phyloP scores from a whole-genome alignment of 305 asterid species.

The Fraxinus latifolia region DNA sequence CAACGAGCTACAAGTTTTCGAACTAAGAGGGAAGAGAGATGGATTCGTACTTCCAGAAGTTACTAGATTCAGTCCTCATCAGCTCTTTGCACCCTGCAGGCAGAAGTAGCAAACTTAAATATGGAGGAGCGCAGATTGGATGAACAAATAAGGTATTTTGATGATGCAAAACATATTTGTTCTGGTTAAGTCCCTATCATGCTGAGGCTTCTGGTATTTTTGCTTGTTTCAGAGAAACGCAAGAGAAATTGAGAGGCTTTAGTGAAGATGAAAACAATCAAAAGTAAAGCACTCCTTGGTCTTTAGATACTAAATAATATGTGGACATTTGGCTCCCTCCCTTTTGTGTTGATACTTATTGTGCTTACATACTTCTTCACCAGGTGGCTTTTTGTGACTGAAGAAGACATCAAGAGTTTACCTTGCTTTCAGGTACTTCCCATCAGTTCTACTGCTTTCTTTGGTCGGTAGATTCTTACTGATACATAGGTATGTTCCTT shows the following conservation, averaged over 20 bases:
- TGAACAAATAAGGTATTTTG: conserved; percentile 62
- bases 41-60: background rate
- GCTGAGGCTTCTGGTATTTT: conserved; percentile 18
- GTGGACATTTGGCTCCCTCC: background rate
- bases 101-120: conserved; percentile 61
- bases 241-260: conserved; percentile 53
- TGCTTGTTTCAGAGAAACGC: conserved; percentile 53
- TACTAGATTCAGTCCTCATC: background rate
- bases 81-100: conserved; percentile 45
- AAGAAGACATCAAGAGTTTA: background rate
- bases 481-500: conserved; percentile 1
- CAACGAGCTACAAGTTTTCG: background rate
- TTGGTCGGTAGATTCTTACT: background rate
- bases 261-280: conserved; percentile 68
- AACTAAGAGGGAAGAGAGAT: background rate
- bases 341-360: background rate
- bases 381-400: background rate
- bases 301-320: conserved; percentile 2
- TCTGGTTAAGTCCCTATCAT: background rate
- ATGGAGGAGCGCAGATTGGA: conserved; percentile 69
- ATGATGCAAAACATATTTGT: background rate
- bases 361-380: background rate
- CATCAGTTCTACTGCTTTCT: background rate
- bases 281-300: conserved; percentile 32
- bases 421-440: background rate